Conservation (phyloP, 2,329 filamentous ascomycete genomes). For the Bipolaris victoriae region DNA sequence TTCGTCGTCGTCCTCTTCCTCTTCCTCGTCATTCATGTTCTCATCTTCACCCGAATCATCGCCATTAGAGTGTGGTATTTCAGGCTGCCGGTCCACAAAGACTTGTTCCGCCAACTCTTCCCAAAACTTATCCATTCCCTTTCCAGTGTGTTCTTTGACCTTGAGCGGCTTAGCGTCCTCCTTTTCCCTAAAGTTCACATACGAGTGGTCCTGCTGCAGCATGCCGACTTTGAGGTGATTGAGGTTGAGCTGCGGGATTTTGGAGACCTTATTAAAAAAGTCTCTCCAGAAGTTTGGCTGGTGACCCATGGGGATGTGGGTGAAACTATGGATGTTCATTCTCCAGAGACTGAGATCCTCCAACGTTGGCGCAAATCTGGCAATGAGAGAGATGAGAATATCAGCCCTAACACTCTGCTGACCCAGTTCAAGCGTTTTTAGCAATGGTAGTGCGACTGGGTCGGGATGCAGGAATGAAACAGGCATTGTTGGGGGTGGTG, state of each 20-base stretch:
- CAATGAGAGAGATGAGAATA: conserved; percentile 19
- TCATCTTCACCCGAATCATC: conserved; percentile 21
- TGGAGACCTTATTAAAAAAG: conserved; percentile 23
- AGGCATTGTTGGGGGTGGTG: neutral
- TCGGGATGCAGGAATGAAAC: conserved; percentile 10
- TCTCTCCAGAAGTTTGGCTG: conserved; percentile 29
- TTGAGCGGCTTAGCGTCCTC: neutral
- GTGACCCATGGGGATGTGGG: conserved; percentile 5
- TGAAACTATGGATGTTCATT: conserved; percentile 36
- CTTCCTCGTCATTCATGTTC: conserved; percentile 22
- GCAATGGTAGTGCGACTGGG: conserved; percentile 19
- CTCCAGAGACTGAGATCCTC: conserved; percentile 56
- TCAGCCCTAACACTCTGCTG: conserved; percentile 19
- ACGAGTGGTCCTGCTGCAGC: conserved; percentile 21
- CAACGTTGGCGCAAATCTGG: conserved; percentile 56
- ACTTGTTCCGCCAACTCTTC: conserved; percentile 17
- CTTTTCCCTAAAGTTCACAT: conserved; percentile 21
- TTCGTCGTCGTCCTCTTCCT: conserved; percentile 15
- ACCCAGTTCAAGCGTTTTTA: conserved; percentile 35
- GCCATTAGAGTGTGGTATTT: neutral
- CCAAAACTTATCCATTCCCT: conserved; percentile 22
- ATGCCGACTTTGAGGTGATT: conserved; percentile 25
- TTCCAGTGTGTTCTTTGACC: conserved; percentile 20
- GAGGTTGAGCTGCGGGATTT: conserved; percentile 19
- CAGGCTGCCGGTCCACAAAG: conserved; percentile 24